Evolutionary conservation across 2,329 filamentous ascomycete species (phyloP).

Genomic region (Blastomyces gilchristii): DNA sequence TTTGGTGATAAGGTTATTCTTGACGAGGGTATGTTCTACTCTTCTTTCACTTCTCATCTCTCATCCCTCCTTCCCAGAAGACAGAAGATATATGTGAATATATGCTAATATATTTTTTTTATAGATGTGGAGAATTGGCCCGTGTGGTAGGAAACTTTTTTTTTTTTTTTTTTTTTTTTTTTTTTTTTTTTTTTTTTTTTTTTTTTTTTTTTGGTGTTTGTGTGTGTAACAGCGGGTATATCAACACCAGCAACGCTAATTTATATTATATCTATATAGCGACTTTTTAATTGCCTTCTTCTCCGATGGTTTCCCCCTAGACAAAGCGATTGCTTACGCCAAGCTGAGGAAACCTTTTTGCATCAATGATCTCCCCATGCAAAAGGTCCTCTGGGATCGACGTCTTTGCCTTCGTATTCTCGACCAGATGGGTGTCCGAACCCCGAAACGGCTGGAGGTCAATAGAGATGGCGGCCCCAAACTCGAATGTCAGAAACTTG

Average conservation of each 20-base stretch:
- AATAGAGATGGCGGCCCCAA: constrained; percentile 83
- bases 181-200: constrained; percentile 2
- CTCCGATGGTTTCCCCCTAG: constrained; percentile 90
- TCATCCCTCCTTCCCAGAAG: background rate
- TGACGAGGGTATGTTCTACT: constrained; percentile 57
- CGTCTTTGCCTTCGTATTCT: constrained; percentile 79
- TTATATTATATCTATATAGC: constrained; percentile 24
- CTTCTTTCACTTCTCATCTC: background rate
- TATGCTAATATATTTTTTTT: constrained; percentile 8
- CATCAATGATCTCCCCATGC: constrained; percentile 95
- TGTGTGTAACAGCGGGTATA: too few species aligned
- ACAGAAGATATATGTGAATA: background rate
- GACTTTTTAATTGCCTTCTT: constrained; percentile 98
- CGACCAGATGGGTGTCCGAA: constrained; percentile 80
- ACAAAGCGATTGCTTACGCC: constrained; percentile 94
- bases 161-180: background rate
- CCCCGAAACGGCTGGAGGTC: constrained; percentile 78
- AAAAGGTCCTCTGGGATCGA: constrained; percentile 92
- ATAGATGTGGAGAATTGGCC: constrained; percentile 88
- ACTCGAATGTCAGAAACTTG: constrained; percentile 67
- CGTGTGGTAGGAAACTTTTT: constrained; percentile 51
- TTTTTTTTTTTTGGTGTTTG: background rate
- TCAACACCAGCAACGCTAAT: background rate
- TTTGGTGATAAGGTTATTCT: constrained; percentile 98
- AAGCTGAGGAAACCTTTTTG: constrained; percentile 90